phyloP scores from a whole-genome alignment of 805 yeast genomes.

The Metschnikowia similis region DNA sequence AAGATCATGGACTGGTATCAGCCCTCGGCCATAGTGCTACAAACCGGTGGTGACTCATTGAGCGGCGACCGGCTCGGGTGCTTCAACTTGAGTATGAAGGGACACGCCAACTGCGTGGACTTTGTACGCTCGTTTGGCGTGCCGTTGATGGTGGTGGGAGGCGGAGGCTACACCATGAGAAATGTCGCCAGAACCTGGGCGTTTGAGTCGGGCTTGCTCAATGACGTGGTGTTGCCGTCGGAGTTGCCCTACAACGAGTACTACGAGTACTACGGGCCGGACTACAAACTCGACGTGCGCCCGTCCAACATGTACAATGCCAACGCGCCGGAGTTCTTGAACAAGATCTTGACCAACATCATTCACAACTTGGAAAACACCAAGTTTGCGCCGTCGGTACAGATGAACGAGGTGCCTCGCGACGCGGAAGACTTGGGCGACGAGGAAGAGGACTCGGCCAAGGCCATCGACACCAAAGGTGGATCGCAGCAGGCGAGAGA shows the following conservation, averaged over 20 bases:
- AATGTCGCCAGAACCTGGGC: conserved; percentile 96
- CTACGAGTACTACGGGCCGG: conserved; percentile 97
- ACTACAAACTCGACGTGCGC: conserved; percentile 88
- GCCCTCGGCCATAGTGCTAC: conserved; percentile 95
- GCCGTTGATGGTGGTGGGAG: conserved; percentile 92
- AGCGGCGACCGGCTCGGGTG: conserved; percentile 96
- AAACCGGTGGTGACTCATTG: conserved; percentile 97
- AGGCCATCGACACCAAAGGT: conserved; percentile 83
- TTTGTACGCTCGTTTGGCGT: conserved; percentile 81
- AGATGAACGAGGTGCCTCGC: conserved; percentile 81
- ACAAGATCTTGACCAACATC: conserved; percentile 75
- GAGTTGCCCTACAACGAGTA: conserved; percentile 91
- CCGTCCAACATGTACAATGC: conserved; percentile 97
- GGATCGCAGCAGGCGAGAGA: conserved; percentile 87
- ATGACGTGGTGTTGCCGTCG: conserved; percentile 72
- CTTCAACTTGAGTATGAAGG: conserved; percentile 86
- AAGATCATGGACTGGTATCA: conserved; percentile 80
- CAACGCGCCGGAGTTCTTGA: conserved; percentile 86
- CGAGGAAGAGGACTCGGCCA: conserved; percentile 76
- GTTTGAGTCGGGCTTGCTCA: conserved; percentile 82
- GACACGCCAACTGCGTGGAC: conserved; percentile 94
- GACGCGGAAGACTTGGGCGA: conserved; percentile 86
- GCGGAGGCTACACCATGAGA: conserved; percentile 98
- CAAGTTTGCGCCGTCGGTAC: conserved; percentile 97
- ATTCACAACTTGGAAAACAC: conserved; percentile 78